Evolutionary conservation across 345 rosid genomes (phyloP), one percentile per base, ranked within the genome.

Genomic region (Eucalyptus camaldulensis): DNA sequence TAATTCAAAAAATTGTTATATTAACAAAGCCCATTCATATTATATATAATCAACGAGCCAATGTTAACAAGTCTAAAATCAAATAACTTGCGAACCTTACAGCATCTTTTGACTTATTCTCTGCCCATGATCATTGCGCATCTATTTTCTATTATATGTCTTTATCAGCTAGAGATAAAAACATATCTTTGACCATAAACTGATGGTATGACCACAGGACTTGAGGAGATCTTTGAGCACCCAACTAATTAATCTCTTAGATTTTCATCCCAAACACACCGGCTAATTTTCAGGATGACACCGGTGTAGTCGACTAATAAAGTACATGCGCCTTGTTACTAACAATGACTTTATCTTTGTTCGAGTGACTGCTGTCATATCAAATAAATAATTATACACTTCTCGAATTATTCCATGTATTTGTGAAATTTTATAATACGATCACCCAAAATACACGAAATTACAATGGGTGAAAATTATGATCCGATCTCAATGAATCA

Each of bases 151-250:
- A n/a, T 65, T 65, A 4, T 14, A 0, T n/a, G 16, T n/a, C 37
- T 65, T 65, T n/a, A 65, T 29, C 19, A 14, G 6, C 76, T 65
- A n/a, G 67, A 27, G 67, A 27, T 27, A 27, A 60, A 60, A 60
- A 25, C 1, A 60, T 27, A 12, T 60, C 31, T 27, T 62, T 62
- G 69, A 62, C 16, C 31, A 62, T 12, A 62, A 62, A 27, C 6
- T 3, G 31, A 62, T 25, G 29, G 29, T 24, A 62, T 27, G 37
- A 9, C 2, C 0, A 65, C 37, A 0, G 9, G 9, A n/a, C 5
- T 15, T 7, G 6, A 16, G 21, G 40, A 33, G 21, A 14, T 65
- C 6, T n/a, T 14, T 7, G 5, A n/a, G 40, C 76, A 65, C 19
- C 76, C 0, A 2, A n/a, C 37, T n/a, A n/a, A 14, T 65, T 65